phyloP scores from a whole-genome alignment of 2,329 filamentous ascomycete genomes.

The Fonsecaea erecta region DNA sequence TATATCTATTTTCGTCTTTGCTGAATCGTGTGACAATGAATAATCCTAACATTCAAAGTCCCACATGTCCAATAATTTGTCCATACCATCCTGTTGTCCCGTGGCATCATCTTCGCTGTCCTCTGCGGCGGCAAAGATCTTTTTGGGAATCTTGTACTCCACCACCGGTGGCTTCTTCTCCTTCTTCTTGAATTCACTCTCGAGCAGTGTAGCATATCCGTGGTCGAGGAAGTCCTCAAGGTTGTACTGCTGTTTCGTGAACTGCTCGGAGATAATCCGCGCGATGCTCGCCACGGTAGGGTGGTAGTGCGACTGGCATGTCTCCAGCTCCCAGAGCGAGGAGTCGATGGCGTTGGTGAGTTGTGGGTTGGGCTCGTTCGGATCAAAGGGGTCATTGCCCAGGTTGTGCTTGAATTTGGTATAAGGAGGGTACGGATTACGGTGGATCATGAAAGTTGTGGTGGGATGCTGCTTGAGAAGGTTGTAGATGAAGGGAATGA shows the following conservation, averaged over 20 bases:
- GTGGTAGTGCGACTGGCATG: constrained; percentile 90
- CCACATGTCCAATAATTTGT: constrained; percentile 27
- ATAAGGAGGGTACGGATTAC: constrained; percentile 65
- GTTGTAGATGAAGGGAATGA: constrained; percentile 95
- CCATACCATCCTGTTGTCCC: constrained; percentile 8
- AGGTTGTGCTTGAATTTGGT: constrained; percentile 64
- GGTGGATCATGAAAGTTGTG: constrained; percentile 95
- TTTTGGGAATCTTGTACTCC: constrained; percentile 92
- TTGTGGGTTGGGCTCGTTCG: constrained; percentile 79
- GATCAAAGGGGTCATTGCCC: constrained; percentile 76
- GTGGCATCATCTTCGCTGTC: constrained; percentile 16
- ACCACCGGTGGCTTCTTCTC: constrained; percentile 90
- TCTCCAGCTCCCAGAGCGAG: constrained; percentile 92
- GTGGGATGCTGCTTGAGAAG: constrained; percentile 85
- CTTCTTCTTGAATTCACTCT: constrained; percentile 70
- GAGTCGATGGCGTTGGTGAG: constrained; percentile 86
- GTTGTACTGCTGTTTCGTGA: constrained; percentile 93
- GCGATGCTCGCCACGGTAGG: constrained; percentile 94
- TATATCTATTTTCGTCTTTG: constrained; percentile 11
- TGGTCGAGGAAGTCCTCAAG: constrained; percentile 98
- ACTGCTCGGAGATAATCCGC: constrained; percentile 93
- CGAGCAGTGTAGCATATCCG: constrained; percentile 76
- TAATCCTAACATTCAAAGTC: constrained; percentile 20
- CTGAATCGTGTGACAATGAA: constrained; percentile 6
- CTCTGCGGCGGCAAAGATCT: constrained; percentile 62